Evolutionary conservation across 768 basidiomycete species (phyloP).

Genomic region (Boletus bicolor): DNA sequence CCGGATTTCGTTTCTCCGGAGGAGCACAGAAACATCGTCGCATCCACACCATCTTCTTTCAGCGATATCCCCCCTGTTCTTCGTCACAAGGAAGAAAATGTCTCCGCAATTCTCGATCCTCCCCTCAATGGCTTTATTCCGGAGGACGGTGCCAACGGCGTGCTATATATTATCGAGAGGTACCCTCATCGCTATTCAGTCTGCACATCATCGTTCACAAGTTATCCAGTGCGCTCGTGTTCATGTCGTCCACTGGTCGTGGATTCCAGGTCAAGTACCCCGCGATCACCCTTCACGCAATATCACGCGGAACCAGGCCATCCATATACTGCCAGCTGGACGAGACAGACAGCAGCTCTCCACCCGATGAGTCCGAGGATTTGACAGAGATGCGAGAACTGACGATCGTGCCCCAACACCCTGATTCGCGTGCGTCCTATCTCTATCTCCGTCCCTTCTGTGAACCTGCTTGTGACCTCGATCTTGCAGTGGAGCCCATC

Average conservation of each 20-base stretch:
- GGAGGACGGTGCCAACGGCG: constrained; percentile 55
- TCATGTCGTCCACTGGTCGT: constrained; percentile 63
- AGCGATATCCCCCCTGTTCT: constrained; percentile 80
- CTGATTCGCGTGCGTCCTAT: constrained; percentile 53
- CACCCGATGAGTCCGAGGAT: constrained; percentile 37
- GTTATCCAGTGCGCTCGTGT: constrained; percentile 61
- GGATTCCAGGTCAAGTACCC: constrained; percentile 89
- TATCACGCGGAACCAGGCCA: constrained; percentile 64
- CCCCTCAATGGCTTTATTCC: constrained; percentile 55
- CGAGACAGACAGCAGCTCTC: constrained; percentile 42
- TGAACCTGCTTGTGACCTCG: neutral
- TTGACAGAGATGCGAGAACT: constrained; percentile 73
- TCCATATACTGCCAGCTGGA: constrained; percentile 95
- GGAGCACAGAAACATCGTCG: constrained; percentile 62
- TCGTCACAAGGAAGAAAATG: constrained; percentile 68
- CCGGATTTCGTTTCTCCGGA: constrained; percentile 55
- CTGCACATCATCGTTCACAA: constrained; percentile 5
- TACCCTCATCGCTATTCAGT: constrained; percentile 29
- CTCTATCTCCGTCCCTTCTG: neutral
- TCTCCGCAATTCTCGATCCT: constrained; percentile 69
- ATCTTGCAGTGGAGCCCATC: constrained; percentile 66
- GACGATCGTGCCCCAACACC: constrained; percentile 61
- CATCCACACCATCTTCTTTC: constrained; percentile 85
- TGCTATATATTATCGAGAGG: constrained; percentile 87
- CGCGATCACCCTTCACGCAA: constrained; percentile 88